Conservation (phyloP, 371 early-diverging fungal species). For the Mortierella sp. region DNA sequence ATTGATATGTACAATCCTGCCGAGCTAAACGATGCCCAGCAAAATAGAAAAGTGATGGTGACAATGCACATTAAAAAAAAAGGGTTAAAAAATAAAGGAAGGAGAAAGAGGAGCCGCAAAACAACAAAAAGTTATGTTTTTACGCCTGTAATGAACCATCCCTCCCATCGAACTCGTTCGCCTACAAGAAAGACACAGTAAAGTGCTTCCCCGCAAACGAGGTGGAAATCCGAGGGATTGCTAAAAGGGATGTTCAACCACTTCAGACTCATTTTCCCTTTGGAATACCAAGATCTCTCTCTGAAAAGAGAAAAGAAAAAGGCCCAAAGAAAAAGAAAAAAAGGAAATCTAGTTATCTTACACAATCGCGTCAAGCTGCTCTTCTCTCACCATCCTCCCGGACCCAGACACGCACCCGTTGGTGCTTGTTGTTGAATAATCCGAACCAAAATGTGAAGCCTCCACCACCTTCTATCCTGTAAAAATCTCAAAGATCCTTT, state of each 20-base stretch:
- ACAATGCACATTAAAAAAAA: conserved; percentile 19
- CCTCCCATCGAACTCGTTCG: conserved; percentile 51
- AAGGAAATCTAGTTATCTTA: conserved; percentile 58
- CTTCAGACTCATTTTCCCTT: conserved; percentile 61
- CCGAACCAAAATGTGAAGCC: conserved; percentile 18
- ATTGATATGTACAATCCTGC: conserved; percentile 37
- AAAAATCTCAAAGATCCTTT: conserved; percentile 22
- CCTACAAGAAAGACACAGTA: neutral
- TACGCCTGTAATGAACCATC: conserved; percentile 57
- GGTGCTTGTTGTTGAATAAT: conserved; percentile 29
- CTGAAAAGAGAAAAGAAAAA: neutral
- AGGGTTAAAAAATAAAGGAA: conserved; percentile 40
- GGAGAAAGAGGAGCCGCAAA: conserved; percentile 60
- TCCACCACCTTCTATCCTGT: conserved; percentile 23
- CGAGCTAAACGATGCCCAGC: neutral
- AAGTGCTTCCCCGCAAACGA: conserved; percentile 11
- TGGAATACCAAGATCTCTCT: conserved; percentile 12
- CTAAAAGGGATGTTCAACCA: conserved; percentile 50
- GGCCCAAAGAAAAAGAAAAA: conserved; percentile 55
- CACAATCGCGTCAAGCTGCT: conserved; percentile 59
- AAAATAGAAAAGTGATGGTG: conserved; percentile 26
- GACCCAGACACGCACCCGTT: conserved; percentile 29
- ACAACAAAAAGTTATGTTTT: conserved; percentile 49
- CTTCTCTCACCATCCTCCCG: conserved; percentile 53
- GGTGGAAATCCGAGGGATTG: conserved; percentile 48